Percentiles rank a stretch among this genome's conserved stretches.
Conservation (phyloP, 176 grass and related monocot genomes). For the Ensete glaucum region DNA sequence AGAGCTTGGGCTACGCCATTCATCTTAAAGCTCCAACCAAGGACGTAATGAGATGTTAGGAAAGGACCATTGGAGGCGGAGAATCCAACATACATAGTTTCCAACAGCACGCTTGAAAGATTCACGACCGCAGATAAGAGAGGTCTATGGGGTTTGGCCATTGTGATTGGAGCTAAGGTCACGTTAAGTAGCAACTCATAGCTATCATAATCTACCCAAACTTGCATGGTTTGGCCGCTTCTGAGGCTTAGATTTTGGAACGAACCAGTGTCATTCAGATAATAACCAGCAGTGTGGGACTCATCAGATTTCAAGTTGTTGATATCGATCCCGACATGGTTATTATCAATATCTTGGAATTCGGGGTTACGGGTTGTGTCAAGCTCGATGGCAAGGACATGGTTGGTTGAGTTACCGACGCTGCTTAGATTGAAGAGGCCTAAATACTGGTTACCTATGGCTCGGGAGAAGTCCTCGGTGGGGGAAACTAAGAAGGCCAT, state of each 20-base stretch:
- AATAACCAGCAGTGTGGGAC: not conserved
- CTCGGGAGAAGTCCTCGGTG: not conserved
- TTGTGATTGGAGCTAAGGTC: conserved; percentile 8
- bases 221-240: conserved; percentile 7
- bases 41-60: conserved; percentile 7
- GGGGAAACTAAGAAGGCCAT: conserved; percentile 20
- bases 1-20: conserved; percentile 2
- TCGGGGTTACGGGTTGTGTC: conserved; percentile 13
- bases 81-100: conserved; percentile 12
- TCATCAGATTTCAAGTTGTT: not conserved
- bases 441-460: conserved; percentile 18
- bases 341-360: not conserved
- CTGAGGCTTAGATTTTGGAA: conserved; percentile 12
- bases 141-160: not conserved
- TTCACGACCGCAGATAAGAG: not conserved
- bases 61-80: conserved; percentile 1
- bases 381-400: conserved; percentile 24
- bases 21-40: conserved; percentile 34
- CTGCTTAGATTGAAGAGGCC: conserved; percentile 3
- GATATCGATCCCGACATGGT: conserved; percentile 25
- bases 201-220: conserved; percentile 24
- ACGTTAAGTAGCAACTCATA: not conserved
- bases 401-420: conserved; percentile 8
- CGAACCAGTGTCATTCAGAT: not conserved
- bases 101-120: conserved; percentile 1